Percentiles rank a stretch among this genome's conserved stretches.
phyloP scores from a whole-genome alignment of 805 yeast genomes.

The Zygosaccharomyces bailii region DNA sequence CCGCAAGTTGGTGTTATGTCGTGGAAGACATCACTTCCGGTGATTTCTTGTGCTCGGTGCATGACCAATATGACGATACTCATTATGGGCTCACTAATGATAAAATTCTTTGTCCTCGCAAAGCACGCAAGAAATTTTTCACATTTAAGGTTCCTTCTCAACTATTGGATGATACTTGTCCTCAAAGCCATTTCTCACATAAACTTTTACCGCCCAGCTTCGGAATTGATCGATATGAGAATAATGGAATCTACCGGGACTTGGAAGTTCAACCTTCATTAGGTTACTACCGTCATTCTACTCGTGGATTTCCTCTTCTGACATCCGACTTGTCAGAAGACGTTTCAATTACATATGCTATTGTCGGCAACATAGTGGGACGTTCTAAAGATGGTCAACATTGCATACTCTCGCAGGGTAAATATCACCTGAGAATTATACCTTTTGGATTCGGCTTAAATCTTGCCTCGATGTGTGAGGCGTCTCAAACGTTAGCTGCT shows the following conservation, averaged over 20 bases:
- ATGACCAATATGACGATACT: constrained; percentile 29
- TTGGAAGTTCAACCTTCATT: constrained; percentile 38
- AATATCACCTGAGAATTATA: constrained; percentile 27
- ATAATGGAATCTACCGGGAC: constrained; percentile 22
- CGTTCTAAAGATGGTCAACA: constrained; percentile 25
- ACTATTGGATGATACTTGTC: constrained; percentile 51
- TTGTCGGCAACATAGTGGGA: constrained; percentile 56
- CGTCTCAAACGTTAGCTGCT: constrained; percentile 15
- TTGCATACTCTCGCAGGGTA: constrained; percentile 22
- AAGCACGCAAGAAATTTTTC: constrained; percentile 52
- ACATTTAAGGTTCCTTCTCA: constrained; percentile 53
- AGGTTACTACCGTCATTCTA: constrained; percentile 54
- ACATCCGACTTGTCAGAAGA: constrained; percentile 42
- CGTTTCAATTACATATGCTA: constrained; percentile 46
- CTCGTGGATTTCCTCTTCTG: constrained; percentile 51
- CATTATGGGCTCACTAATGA: constrained; percentile 43
- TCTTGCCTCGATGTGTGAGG: constrained; percentile 13
- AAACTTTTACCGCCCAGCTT: constrained; percentile 40
- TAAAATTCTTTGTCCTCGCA: constrained; percentile 45
- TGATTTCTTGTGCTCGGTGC: constrained; percentile 1
- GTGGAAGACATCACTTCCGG: constrained; percentile 23
- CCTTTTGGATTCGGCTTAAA: constrained; percentile 28
- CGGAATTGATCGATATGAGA: constrained; percentile 36
- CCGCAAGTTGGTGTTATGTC: constrained; percentile 49
- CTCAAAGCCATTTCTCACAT: constrained; percentile 38